Percentiles rank a stretch among this genome's conserved stretches.
Evolutionary conservation across 2,329 filamentous ascomycete species (phyloP).

Genomic region (Aspergillus texensis): DNA sequence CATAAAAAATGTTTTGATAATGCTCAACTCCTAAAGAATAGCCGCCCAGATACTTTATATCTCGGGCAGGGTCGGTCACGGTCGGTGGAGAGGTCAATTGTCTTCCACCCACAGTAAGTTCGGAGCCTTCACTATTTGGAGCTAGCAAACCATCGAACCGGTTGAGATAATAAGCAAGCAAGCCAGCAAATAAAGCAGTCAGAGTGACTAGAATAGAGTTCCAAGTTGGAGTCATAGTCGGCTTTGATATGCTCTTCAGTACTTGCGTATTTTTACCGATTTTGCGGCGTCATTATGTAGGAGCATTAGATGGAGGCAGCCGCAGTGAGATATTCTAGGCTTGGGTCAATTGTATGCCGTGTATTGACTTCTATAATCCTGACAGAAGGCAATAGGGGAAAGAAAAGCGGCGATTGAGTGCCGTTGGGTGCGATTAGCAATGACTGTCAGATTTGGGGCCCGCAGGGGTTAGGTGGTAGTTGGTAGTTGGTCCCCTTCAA

Average conservation of each 20-base stretch:
- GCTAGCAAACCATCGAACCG: neutral
- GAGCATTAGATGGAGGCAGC: neutral
- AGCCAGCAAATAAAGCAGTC: neutral
- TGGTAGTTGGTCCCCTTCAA: neutral
- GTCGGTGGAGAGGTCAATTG: neutral
- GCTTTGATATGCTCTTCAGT: neutral
- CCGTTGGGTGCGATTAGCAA: no score
- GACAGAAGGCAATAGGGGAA: no score
- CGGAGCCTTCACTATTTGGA: neutral
- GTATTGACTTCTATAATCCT: no score
- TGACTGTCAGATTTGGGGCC: no score
- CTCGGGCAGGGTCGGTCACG: slow-evolving; percentile 5
- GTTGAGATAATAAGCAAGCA: neutral
- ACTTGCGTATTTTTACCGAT: neutral
- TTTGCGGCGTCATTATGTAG: neutral
- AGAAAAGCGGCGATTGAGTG: no score
- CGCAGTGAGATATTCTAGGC: no score
- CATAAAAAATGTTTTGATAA: slow-evolving; percentile 25
- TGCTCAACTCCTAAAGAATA: slow-evolving; percentile 13
- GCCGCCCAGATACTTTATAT: slow-evolving; percentile 18
- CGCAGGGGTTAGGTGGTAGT: no score
- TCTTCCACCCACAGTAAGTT: neutral
- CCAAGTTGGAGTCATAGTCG: neutral
- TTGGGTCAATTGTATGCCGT: no score
- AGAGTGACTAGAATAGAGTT: neutral